Conservation (phyloP, 208 protist genomes). For the Phytomonas francai region DNA sequence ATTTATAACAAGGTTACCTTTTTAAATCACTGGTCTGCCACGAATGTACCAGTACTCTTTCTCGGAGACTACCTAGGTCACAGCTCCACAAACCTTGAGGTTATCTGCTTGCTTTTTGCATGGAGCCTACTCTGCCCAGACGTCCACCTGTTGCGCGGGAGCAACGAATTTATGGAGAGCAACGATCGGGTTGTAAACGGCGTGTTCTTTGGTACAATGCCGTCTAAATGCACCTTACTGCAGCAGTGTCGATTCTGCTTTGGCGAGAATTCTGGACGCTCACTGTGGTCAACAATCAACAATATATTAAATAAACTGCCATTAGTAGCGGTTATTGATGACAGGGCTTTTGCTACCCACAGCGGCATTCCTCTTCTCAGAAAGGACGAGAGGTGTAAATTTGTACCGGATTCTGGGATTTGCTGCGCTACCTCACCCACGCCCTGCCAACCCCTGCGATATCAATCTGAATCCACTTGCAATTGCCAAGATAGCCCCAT, state of each 20-base stretch:
- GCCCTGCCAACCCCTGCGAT: not conserved
- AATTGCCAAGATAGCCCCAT: not conserved
- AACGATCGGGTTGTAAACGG: slow-evolving; percentile 58
- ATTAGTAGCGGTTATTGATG: slow-evolving; percentile 80
- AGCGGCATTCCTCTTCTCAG: slow-evolving; percentile 75
- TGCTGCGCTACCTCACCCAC: too few species aligned
- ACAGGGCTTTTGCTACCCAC: slow-evolving; percentile 75
- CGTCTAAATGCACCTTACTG: not conserved
- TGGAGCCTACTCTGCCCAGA: slow-evolving; percentile 54
- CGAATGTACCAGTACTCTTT: slow-evolving; percentile 86
- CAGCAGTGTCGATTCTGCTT: slow-evolving; percentile 67
- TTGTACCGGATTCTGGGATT: not conserved
- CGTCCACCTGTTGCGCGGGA: slow-evolving; percentile 83
- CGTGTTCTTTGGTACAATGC: slow-evolving; percentile 27
- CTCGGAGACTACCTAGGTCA: slow-evolving; percentile 96
- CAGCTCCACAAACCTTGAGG: slow-evolving; percentile 65
- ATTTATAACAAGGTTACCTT: slow-evolving; percentile 29
- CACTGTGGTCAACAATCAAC: slow-evolving; percentile 70
- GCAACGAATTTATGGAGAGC: slow-evolving; percentile 60
- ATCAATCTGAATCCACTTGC: not conserved
- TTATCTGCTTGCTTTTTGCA: slow-evolving; percentile 62
- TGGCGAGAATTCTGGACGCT: slow-evolving; percentile 31
- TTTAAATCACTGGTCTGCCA: slow-evolving; percentile 40
- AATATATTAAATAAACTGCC: slow-evolving; percentile 62
- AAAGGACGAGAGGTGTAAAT: slow-evolving; percentile 2